Percentiles rank a stretch among this genome's conserved stretches.
Evolutionary conservation across 306 rosid species (phyloP).

Genomic region (Potentilla sterilis): DNA sequence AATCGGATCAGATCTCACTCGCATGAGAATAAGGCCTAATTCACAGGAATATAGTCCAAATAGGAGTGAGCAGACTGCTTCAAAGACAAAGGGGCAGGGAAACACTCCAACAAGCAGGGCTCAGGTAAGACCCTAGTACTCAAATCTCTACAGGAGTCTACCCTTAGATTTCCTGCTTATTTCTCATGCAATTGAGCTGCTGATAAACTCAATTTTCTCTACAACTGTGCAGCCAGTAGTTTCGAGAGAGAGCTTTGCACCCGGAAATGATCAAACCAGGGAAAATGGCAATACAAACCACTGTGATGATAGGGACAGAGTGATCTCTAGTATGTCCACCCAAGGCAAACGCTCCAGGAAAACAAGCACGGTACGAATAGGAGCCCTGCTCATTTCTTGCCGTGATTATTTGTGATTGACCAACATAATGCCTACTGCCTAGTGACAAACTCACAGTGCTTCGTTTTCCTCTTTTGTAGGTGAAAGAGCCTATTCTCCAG

Average conservation of each 20-base stretch:
- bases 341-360: constrained; percentile 81
- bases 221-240: constrained; percentile 41
- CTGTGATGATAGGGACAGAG: constrained; percentile 51
- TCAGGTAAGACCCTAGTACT: constrained; percentile 4
- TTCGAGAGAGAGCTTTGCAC: constrained; percentile 80
- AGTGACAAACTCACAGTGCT: too few relatives aligned
- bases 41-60: constrained; percentile 38
- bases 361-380: constrained; percentile 58
- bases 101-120: constrained; percentile 77
- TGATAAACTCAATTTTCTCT: background rate
- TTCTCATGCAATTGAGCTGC: background rate
- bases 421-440: too few relatives aligned
- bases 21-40: constrained; percentile 71
- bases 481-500: constrained; percentile 87
- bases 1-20: constrained; percentile 90
- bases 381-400: too few relatives aligned
- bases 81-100: constrained; percentile 52
- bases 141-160: constrained; percentile 5
- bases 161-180: background rate
- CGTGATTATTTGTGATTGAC: too few relatives aligned
- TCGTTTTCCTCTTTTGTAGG: constrained; percentile 42
- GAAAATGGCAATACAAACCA: constrained; percentile 44
- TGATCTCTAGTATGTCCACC: constrained; percentile 46
- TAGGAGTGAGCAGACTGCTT: constrained; percentile 45
- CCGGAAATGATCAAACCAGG: constrained; percentile 49